Evolutionary conservation across 805 yeast genomes (phyloP).

Genomic region (Scheffersomyces coipomensis): DNA sequence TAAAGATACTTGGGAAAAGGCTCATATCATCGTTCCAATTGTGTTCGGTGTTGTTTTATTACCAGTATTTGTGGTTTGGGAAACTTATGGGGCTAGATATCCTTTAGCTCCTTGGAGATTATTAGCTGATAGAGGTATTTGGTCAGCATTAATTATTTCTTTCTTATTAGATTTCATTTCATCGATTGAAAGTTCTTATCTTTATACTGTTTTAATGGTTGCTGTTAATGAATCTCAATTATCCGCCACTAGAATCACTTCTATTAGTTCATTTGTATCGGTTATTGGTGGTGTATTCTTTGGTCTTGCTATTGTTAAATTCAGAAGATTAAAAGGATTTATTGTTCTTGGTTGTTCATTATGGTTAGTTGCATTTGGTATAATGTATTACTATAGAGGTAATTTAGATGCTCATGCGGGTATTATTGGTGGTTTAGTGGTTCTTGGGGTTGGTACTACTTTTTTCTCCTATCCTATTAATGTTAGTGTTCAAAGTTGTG

Average conservation of each 20-base stretch:
- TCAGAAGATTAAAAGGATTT: constrained; percentile 57
- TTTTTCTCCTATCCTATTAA: constrained; percentile 67
- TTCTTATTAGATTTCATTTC: constrained; percentile 59
- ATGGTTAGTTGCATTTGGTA: constrained; percentile 63
- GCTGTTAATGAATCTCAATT: constrained; percentile 56
- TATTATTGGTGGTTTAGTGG: constrained; percentile 61
- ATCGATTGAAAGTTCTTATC: constrained; percentile 68
- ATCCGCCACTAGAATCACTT: constrained; percentile 67
- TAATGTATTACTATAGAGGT: constrained; percentile 57
- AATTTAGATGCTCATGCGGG: constrained; percentile 44
- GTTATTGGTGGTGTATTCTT: constrained; percentile 57
- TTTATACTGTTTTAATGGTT: constrained; percentile 65
- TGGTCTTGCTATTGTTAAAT: constrained; percentile 51
- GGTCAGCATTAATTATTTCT: constrained; percentile 65
- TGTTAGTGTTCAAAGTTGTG: constrained; percentile 54
- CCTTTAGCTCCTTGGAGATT: constrained; percentile 65
- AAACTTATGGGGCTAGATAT: constrained; percentile 48
- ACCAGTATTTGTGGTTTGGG: constrained; percentile 64
- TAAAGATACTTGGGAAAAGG: constrained; percentile 53
- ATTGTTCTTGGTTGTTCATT: constrained; percentile 55
- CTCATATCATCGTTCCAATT: constrained; percentile 64
- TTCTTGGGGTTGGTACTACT: constrained; percentile 74
- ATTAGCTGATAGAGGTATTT: constrained; percentile 67
- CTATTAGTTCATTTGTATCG: constrained; percentile 63
- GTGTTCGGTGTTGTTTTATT: constrained; percentile 63